Base-by-base conservation (phyloP, 371 early-diverging fungal species). In the Mortierella sp. region DNA sequence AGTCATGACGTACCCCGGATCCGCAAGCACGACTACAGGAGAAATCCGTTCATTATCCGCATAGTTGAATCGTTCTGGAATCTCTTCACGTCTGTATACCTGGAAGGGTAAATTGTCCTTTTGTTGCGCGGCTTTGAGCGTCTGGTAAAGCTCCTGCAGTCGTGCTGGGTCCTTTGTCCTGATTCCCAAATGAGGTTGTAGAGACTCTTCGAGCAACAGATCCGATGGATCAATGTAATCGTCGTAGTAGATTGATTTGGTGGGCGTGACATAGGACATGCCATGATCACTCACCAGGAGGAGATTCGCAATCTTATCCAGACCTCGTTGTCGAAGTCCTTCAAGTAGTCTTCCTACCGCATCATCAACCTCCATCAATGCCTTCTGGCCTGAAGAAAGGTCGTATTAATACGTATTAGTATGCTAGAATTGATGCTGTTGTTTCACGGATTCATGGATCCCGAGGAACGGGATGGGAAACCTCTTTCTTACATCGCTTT, bases 261-360 rank as follows among this genome's bases (percentile, higher is more conserved):
- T 65, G 11, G 50, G 37, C 14, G 59, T 68, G 1, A 70, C 79
- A 32, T 81, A 67, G 7, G 94, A 84, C 97, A 98, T 97, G 2
- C 98, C 97, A 61, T 97, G 98, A 76, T 97, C 97, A 60, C 95
- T 88, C n/a, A 85, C 85, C 24, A 97, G 71, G n/a, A 98, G 83
- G 15, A 96, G 54, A 71, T 97, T 92, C 28, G 92, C 89, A 30
- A 86, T 79, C 1, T 84, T 51, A 34, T 86, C 84, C 42, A 95
- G 62, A 31, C 88, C 86, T 42, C 93, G 81, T 11, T 64, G 55
- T 3, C 71, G 78, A 0, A 97, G 59, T 19, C 86, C 86, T 1
- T 75, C 60, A 49, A 90, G 30, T 34, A 97, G 79, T 37, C 79
- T 60, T 6, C 87, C 89, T 31, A 97, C 58, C 2, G 88, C 85